Percentiles rank a stretch among this genome's conserved stretches.
phyloP scores from a whole-genome alignment of 441 rosid species.

The Pelargonium cotyledonis region DNA sequence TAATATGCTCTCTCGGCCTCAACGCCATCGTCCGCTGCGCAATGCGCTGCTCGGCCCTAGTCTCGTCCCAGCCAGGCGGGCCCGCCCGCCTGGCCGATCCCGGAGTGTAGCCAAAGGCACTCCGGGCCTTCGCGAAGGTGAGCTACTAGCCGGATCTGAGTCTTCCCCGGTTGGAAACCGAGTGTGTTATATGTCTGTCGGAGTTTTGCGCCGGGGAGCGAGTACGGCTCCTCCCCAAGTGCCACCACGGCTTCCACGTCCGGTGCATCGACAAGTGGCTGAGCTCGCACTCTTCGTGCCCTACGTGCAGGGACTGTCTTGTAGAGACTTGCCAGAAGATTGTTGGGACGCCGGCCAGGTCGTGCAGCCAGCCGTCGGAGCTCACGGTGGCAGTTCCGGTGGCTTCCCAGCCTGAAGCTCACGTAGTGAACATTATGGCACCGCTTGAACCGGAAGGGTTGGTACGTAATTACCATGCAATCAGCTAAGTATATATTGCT shows the following conservation, averaged over 20 bases:
- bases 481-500: not conserved
- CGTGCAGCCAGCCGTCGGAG: not conserved
- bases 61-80: constrained; percentile 20
- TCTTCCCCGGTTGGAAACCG: constrained; percentile 54
- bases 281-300: constrained; percentile 72
- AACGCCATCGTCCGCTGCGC: constrained; percentile 62
- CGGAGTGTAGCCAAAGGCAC: constrained; percentile 58
- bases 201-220: constrained; percentile 50
- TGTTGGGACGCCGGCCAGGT: constrained; percentile 23
- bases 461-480: not conserved
- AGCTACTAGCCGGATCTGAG: constrained; percentile 47
- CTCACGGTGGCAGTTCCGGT: not conserved
- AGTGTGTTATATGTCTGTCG: constrained; percentile 63
- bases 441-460: not conserved
- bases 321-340: constrained; percentile 67
- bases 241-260: constrained; percentile 75
- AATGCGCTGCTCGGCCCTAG: constrained; percentile 52
- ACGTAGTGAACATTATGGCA: not conserved
- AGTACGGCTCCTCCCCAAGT: constrained; percentile 60
- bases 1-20: constrained; percentile 64
- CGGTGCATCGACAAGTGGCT: constrained; percentile 81
- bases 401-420: not conserved
- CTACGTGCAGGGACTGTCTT: constrained; percentile 72
- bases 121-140: constrained; percentile 58
- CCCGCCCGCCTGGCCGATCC: constrained; percentile 43